phyloP scores from a whole-genome alignment of 2,329 filamentous ascomycete genomes.

The Ophiocordyceps camponoti-floridani region DNA sequence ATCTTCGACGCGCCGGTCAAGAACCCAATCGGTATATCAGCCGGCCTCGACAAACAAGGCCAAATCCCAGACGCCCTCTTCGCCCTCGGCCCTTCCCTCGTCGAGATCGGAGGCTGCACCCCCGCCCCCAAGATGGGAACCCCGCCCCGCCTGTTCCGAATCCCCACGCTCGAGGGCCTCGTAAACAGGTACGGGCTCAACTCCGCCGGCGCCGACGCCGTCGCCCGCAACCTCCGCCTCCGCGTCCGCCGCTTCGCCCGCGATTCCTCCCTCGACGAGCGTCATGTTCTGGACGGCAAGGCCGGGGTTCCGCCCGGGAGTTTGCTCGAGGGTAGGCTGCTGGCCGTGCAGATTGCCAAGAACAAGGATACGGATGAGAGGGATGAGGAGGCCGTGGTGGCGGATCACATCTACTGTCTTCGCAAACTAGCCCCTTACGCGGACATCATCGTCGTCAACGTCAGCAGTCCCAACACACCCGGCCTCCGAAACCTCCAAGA shows the following conservation, averaged over 20 bases:
- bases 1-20: constrained; percentile 63
- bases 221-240: constrained; percentile 62
- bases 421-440: constrained; percentile 69
- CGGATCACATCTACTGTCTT: constrained; percentile 82
- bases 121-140: constrained; percentile 76
- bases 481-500: constrained; percentile 78
- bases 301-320: constrained; percentile 70
- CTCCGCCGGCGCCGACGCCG: constrained; percentile 71
- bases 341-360: constrained; percentile 91
- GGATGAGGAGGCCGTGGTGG: constrained; percentile 65
- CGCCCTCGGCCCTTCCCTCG: constrained; percentile 65
- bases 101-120: constrained; percentile 85
- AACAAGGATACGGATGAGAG: constrained; percentile 81
- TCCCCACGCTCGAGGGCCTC: constrained; percentile 68
- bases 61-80: constrained; percentile 76
- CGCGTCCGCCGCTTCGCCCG: constrained; percentile 64
- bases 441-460: constrained; percentile 94
- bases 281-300: constrained; percentile 57
- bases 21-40: constrained; percentile 90
- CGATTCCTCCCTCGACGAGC: constrained; percentile 51
- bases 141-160: constrained; percentile 70
- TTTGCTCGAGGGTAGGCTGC: constrained; percentile 52
- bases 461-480: constrained; percentile 90
- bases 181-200: constrained; percentile 96
- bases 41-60: constrained; percentile 85